Evolutionary conservation across 2,329 filamentous ascomycete species (phyloP), one percentile per base, ranked within the genome.

Genomic region (Fusarium fracticaudum): DNA sequence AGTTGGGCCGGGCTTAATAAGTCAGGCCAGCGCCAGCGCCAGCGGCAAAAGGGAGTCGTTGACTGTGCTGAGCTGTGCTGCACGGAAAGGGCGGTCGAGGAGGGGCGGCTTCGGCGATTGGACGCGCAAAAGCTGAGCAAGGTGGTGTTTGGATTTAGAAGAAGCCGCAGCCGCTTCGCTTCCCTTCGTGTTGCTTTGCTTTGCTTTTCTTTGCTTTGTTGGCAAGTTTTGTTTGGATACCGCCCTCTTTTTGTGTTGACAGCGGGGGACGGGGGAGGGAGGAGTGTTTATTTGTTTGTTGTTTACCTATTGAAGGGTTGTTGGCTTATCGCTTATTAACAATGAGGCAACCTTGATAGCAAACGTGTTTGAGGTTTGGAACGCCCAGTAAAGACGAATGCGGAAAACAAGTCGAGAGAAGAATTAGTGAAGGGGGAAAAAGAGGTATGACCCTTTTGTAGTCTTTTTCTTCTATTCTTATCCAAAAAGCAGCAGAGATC

Each of bases 81-180:
- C 8, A 64, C 47, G 75, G 66, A 76, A 78, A 78, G 76, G 75
- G 77, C 77, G 77, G 77, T 78, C 77, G 61, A 75, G 74, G 71
- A 67, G 61, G 51, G 54, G 65, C 55, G 75, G 67, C 68, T 74
- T 74, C 62, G 72, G 74, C 64, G 64, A 73, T 69, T 69, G 62
- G 67, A 67, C 45, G 50, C n/a, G 64, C 22, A 51, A 47, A 73
- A 55, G 51, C 38, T 18, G 35, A 55, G 35, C 45, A 47, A 37
- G 45, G 54, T 54, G 45, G 60, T 66, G 60, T 66, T 65, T 61
- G 35, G 24, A 44, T 26, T 59, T 24, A 35, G 67, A 45, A 67
- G 67, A 72, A 58, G 48, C 63, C 48, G 51, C 57, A 55, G 45
- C 50, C 45, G 51, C 58, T 70, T 71, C 35, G 60, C 48, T 72